Conservation (phyloP, 331 rosid species). For the Quercus lobata region DNA sequence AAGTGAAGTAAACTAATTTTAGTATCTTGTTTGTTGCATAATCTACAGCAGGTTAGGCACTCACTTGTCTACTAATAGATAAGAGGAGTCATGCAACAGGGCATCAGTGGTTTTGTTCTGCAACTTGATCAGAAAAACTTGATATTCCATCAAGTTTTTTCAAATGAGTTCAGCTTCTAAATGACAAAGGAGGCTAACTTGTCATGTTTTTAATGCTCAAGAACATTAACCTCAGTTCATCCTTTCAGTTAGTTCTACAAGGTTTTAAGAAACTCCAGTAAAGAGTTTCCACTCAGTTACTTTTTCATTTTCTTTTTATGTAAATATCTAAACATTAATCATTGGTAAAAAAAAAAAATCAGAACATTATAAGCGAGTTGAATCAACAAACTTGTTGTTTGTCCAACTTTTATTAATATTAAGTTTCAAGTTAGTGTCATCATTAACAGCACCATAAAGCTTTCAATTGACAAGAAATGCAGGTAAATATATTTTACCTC, state of each 20-base stretch:
- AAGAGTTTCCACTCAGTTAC: not conserved
- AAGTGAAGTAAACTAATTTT: too few relatives aligned
- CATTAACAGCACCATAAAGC: not conserved
- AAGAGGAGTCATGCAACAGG: not conserved
- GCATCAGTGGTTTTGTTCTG: not conserved
- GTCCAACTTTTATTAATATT: not conserved
- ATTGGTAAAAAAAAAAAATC: not conserved
- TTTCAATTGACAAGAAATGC: not conserved
- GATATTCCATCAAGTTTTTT: not conserved
- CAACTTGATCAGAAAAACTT: not conserved
- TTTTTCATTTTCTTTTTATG: not conserved
- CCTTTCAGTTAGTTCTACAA: not conserved
- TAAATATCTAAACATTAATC: not conserved
- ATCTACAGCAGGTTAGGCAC: not conserved
- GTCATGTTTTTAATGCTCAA: not conserved
- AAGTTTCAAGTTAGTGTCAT: not conserved
- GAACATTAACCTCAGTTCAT: not conserved
- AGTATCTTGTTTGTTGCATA: too few relatives aligned
- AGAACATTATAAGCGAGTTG: not conserved
- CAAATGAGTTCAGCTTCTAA: not conserved
- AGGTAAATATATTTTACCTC: constrained; percentile 45
- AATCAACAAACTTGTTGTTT: not conserved
- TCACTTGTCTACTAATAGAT: not conserved
- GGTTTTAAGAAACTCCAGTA: not conserved
- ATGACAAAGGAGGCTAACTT: not conserved